These are phyloP conservation scores for Penicillium maclennaniae DNA, from an alignment of 495 filamentous ascomycete species.

Conservation along the genomic window DNA sequence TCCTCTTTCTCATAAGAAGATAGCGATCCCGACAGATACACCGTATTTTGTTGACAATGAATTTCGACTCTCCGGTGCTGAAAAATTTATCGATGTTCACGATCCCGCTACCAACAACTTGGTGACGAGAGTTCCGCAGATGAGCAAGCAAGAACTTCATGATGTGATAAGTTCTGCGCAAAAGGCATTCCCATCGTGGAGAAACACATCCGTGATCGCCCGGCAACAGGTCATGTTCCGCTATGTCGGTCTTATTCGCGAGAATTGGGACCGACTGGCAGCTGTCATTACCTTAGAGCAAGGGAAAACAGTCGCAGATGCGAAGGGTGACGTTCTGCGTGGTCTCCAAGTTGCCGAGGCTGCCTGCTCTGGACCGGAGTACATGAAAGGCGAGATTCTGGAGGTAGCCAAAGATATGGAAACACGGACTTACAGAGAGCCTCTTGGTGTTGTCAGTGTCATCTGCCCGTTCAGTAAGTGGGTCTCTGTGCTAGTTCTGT, in stretches of 20 bases:
- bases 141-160: slow-evolving; percentile 3
- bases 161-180: slow-evolving; percentile 1
- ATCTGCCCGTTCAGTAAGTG: slow-evolving; percentile 70
- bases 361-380: slow-evolving; percentile 5
- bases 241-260: slow-evolving; percentile 5
- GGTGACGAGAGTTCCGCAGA: slow-evolving; percentile 5
- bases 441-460: slow-evolving; percentile 81
- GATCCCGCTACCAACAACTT: slow-evolving; percentile 11
- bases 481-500: background rate
- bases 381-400: slow-evolving; percentile 32
- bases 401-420: slow-evolving; percentile 96
- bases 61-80: background rate
- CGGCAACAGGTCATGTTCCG: slow-evolving; percentile 12
- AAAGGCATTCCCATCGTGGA: slow-evolving; percentile 5
- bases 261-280: slow-evolving; percentile 9
- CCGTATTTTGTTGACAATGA: background rate
- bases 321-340: slow-evolving; percentile 8
- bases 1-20: background rate
- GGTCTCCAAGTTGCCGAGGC: slow-evolving; percentile 9
- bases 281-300: slow-evolving; percentile 8
- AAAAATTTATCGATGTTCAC: slow-evolving; percentile 24
- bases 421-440: slow-evolving; percentile 79
- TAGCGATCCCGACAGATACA: background rate
- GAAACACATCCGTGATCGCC: slow-evolving; percentile 3
- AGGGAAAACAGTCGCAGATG: slow-evolving; percentile 9